A percentile compares a stretch with the other conserved stretches of the same genome.
Conservation (phyloP, 257 asterid species). For the Solanum habrochaites region DNA sequence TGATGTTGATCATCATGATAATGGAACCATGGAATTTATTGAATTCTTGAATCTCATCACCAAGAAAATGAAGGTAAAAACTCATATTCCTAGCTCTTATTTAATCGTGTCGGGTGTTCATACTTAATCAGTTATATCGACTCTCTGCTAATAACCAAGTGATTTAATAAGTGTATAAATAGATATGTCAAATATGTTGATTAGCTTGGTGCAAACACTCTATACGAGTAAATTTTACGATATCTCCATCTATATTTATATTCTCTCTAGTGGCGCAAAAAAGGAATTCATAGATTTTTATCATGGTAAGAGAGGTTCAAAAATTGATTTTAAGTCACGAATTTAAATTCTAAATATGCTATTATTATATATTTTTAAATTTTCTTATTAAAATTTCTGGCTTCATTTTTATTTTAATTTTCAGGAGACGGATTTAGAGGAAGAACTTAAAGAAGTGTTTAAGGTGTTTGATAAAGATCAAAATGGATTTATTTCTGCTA, state of each 20-base stretch:
- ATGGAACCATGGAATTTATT: conserved; percentile 28
- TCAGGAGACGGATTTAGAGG: conserved; percentile 39
- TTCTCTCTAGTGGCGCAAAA: too few species aligned
- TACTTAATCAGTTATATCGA: background rate
- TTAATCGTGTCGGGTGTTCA: background rate
- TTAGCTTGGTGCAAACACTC: background rate
- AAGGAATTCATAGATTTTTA: background rate
- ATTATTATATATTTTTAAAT: background rate
- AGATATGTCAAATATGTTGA: background rate
- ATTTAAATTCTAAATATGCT: background rate
- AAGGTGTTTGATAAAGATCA: conserved; percentile 49
- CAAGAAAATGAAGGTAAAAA: conserved; percentile 23
- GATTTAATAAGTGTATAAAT: background rate
- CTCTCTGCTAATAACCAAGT: background rate
- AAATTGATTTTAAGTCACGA: too few species aligned
- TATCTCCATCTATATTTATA: background rate
- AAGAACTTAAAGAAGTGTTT: conserved; percentile 42
- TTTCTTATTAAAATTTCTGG: background rate
- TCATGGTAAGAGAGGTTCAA: background rate
- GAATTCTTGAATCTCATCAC: conserved; percentile 41
- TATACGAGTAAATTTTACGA: background rate
- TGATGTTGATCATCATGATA: background rate
- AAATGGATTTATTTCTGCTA: conserved; percentile 43
- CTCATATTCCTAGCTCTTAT: background rate
- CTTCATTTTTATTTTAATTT: background rate